phyloP scores from a whole-genome alignment of 164 flowering plant species.

The Vitis rotundifolia region DNA sequence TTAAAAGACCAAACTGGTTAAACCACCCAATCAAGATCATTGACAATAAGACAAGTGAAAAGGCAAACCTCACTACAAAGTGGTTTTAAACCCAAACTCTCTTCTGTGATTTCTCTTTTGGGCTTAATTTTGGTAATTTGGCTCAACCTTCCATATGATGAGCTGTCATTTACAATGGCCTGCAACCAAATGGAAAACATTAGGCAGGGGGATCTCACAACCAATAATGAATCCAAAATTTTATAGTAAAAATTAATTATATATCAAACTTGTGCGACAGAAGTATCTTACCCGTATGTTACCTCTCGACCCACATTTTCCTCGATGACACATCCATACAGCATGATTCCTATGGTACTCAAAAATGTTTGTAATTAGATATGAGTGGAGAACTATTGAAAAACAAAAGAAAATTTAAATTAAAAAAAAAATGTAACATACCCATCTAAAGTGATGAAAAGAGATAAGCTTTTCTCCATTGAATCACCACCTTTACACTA shows the following conservation, averaged over 20 bases:
- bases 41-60: slow-evolving; percentile 1
- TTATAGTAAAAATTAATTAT: background rate
- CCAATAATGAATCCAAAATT: background rate
- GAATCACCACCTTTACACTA: slow-evolving; percentile 79
- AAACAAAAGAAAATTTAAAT: background rate
- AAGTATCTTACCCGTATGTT: slow-evolving; percentile 33
- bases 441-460: slow-evolving; percentile 53
- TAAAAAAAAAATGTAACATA: slow-evolving; percentile 22
- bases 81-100: slow-evolving; percentile 54
- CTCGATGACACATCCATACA: slow-evolving; percentile 66
- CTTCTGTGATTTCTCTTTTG: slow-evolving; percentile 42
- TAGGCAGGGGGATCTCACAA: background rate
- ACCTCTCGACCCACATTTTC: slow-evolving; percentile 77
- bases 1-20: too few species aligned
- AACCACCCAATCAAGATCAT: too few species aligned
- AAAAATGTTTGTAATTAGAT: background rate
- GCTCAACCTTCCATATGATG: slow-evolving; percentile 21
- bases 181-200: slow-evolving; percentile 22
- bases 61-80: slow-evolving; percentile 44
- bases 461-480: slow-evolving; percentile 58
- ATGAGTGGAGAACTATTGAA: background rate
- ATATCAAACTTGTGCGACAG: background rate
- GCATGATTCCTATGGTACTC: slow-evolving; percentile 39
- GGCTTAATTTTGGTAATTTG: slow-evolving; percentile 21
- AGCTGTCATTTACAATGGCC: slow-evolving; percentile 43